Evolutionary conservation across 345 rosid species (phyloP).

Genomic region (Anacardium occidentale): DNA sequence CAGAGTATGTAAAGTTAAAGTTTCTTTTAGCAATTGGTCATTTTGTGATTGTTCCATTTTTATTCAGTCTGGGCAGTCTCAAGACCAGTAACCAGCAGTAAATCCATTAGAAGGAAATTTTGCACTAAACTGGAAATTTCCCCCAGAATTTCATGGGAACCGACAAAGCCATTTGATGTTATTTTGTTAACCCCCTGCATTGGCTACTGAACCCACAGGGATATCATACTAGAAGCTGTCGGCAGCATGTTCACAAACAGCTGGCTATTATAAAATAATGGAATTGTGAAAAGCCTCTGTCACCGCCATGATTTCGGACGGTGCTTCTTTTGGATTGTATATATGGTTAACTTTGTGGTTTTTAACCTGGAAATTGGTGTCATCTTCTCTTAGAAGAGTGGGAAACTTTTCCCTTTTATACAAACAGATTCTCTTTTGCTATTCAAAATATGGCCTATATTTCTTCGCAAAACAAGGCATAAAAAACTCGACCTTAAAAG

Average conservation of each 20-base stretch:
- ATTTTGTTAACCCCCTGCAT: background rate
- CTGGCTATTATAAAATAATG: slow-evolving; percentile 11
- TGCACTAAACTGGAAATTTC: background rate
- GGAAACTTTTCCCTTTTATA: background rate
- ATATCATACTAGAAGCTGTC: background rate
- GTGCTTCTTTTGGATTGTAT: background rate
- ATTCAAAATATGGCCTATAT: background rate
- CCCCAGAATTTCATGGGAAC: too few species aligned
- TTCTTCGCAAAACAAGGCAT: slow-evolving; percentile 14
- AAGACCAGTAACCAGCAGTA: too few species aligned
- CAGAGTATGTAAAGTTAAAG: background rate
- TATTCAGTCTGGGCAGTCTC: too few species aligned
- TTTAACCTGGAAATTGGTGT: slow-evolving; percentile 18
- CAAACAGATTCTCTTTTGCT: background rate
- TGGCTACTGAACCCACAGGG: background rate
- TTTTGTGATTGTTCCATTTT: too few species aligned
- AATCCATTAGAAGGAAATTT: too few species aligned
- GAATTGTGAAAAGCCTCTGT: background rate
- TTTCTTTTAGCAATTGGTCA: too few species aligned
- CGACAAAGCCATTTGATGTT: background rate
- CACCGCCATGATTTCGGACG: background rate
- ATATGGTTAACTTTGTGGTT: background rate
- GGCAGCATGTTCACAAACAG: slow-evolving; percentile 8
- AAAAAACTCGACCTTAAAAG: slow-evolving; percentile 22
- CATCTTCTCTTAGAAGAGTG: slow-evolving; percentile 26